Base-by-base conservation (phyloP, 495 filamentous ascomycete species). In the Staphylotrichum longicolle region DNA sequence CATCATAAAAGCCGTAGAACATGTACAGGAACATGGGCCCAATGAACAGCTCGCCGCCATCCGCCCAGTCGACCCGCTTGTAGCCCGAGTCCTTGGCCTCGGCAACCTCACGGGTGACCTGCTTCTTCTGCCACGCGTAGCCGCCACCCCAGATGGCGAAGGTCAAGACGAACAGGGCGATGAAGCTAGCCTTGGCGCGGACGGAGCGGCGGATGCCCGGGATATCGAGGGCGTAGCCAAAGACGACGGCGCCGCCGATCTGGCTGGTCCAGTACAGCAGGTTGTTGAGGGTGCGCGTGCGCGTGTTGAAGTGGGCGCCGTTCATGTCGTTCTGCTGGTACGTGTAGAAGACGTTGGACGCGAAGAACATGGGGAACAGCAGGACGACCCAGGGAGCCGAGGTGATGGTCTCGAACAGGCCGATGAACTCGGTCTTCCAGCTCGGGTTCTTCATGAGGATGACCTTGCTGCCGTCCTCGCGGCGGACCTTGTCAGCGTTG, bases 1-100 rank as follows among this genome's bases (percentile, higher is more conserved):
- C 89, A 69, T 96, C 93, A 64, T 87, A 93, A 67, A 96, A 88
- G 49, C 93, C 93, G 70, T 96, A 96, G 70, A 93, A 94, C 66
- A 98, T 89, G 78, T 93, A 96, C 60, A 96, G 75, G 71, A 96
- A 90, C 85, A 96, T 89, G 14, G 91, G 90, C 0, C 89, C 91
- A 47, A 90, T 75, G 74, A 86, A 96, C 40, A 41, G 56, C 52
- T 70, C 57, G 42, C 83, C 82, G 14, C 74, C 74, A 61, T 84
- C 80, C 33, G 71, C 81, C 83, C 88, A 93, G 75, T 95, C 90
- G 14, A 73, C 54, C 66, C 73, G 80, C 44, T 71, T 75, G 11
- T 63, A 60, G 1, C 5, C 7, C 3, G 73, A 64, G 35, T 71
- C 77, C 30, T 71, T 63, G 10, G 57, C 37, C 15, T 69, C 65